Conservation (phyloP, 257 asterid species). For the Thymus quinquecostatus region DNA sequence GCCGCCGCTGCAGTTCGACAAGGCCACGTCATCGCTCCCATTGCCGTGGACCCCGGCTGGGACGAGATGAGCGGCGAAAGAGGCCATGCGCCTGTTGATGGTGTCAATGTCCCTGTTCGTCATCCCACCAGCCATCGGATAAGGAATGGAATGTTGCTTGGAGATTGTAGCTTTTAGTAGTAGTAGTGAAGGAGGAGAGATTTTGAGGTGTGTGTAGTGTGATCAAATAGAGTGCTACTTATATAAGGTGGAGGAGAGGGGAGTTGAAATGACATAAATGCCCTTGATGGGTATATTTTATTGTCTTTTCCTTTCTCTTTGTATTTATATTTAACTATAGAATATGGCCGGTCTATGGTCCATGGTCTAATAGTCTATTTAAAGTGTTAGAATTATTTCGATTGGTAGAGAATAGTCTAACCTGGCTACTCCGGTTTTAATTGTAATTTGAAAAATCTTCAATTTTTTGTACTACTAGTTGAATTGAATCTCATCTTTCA, state of each 20-base stretch:
- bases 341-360: background rate
- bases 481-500: no score
- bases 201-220: background rate
- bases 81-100: slow-evolving; percentile 59
- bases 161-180: no score
- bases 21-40: slow-evolving; percentile 20
- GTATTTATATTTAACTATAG: background rate
- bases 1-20: slow-evolving; percentile 56
- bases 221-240: background rate
- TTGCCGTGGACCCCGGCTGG: slow-evolving; percentile 32
- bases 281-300: background rate
- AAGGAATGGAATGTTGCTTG: background rate
- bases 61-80: slow-evolving; percentile 43
- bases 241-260: background rate
- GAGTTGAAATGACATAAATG: background rate
- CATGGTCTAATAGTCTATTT: background rate
- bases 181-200: background rate
- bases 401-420: background rate
- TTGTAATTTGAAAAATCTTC: background rate
- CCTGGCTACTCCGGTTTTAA: background rate
- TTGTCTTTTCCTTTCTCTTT: background rate
- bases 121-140: slow-evolving; percentile 17
- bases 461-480: no score
- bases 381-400: background rate
- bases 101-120: slow-evolving; percentile 12